Percentiles rank a stretch among this genome's conserved stretches.
Evolutionary conservation across 75 land plant genomes (phyloP).

Genomic region (Sequoia sempervirens): DNA sequence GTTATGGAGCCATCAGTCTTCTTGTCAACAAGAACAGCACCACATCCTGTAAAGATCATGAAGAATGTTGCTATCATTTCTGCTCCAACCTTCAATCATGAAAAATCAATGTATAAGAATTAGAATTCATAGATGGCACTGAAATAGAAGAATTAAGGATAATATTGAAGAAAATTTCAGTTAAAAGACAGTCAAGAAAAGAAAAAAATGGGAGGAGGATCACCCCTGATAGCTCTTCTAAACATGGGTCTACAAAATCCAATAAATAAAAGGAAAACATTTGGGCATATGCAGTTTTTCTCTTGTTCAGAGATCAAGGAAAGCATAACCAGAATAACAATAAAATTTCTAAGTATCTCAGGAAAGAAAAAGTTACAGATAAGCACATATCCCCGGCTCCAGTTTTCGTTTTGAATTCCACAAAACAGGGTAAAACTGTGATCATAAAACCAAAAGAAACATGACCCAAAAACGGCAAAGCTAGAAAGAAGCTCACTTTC

Average conservation of each 20-base stretch:
- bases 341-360: too few relatives aligned
- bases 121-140: background rate
- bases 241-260: background rate
- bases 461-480: background rate
- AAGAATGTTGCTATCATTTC: constrained; percentile 51
- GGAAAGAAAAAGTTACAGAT: too few relatives aligned
- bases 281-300: background rate
- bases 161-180: background rate
- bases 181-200: background rate
- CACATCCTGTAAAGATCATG: constrained; percentile 33
- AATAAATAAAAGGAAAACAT: too few relatives aligned
- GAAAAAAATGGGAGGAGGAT: too few relatives aligned
- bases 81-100: constrained; percentile 29
- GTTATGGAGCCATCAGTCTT: constrained; percentile 13
- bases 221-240: too few relatives aligned
- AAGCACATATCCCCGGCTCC: background rate
- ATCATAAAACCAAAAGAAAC: background rate
- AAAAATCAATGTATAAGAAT: background rate
- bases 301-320: background rate
- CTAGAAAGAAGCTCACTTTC: background rate
- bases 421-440: background rate
- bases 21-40: constrained; percentile 19
- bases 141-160: background rate
- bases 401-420: background rate
- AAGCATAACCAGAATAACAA: too few relatives aligned